Evolutionary conservation across 2,329 filamentous ascomycete species (phyloP), one percentile per base, ranked within the genome.

Genomic region (Ophiostoma sp.): DNA sequence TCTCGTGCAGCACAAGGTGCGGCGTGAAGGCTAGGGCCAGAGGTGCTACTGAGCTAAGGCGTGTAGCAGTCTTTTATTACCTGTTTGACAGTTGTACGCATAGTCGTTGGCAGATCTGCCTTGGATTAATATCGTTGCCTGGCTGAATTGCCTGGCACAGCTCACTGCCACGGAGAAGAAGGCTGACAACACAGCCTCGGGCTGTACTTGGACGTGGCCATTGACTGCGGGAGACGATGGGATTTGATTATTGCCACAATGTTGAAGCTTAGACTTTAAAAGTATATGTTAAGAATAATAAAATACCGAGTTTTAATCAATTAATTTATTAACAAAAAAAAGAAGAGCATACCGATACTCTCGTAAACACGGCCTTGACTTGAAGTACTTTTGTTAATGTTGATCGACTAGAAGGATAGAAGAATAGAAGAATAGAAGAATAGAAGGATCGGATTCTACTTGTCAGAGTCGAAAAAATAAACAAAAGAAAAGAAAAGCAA

Each of bases 101-200:
- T 39, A 39, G 10, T 4, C 13, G 6, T n/a, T 48, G 15, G 44
- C 44, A 48, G 23, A 57, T 52, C 48, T 57, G 52, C 52, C 52
- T 57, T 27, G 44, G 17, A n/a, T 27, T 48, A 20, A 23, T 23
- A 57, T 27, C 23, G 52, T 57, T 57, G 52, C 52, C n/a, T 57
- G 52, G 15, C 23, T 3, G 27, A 31, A 17, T 27, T 57, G n/a
- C 11, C 23, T 23, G 52, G 52, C 52, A 31, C 52, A 27, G 52
- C 23, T 27, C 52, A 57, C 52, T 27, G 52, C 52, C 10, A 27
- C n/a, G 10, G 48, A 48, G 36, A 57, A 27, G 52, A 57, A 57
- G 52, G 52, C 52, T 57, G 52, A 57, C 52, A 57, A 57, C 52
- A 57, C 52, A 57, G 52, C 52, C 52, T 57, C 52, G 52, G 52